A percentile compares a stretch with the other conserved stretches of the same genome.
phyloP scores from a whole-genome alignment of 1,139 yeast genomes.

The Candida neerlandica region DNA sequence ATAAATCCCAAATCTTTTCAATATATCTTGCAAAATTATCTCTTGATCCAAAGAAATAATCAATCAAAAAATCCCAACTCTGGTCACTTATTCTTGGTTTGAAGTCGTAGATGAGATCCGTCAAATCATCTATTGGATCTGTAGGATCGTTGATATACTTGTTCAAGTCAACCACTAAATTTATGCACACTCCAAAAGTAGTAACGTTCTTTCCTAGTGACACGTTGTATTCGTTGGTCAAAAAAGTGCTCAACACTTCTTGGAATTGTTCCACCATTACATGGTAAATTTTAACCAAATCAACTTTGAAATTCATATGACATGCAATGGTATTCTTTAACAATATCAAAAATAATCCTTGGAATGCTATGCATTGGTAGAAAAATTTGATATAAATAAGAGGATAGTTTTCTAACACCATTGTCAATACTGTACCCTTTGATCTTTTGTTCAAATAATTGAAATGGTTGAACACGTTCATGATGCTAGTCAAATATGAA shows the following conservation, averaged over 20 bases:
- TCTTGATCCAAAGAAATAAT: conserved; percentile 32
- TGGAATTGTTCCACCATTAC: conserved; percentile 11
- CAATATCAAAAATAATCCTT: conserved; percentile 27
- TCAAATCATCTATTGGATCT: conserved; percentile 9
- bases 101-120: conserved; percentile 15
- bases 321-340: conserved; percentile 17
- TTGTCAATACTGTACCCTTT: conserved; percentile 5
- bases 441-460: conserved; percentile 21
- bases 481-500: conserved; percentile 30
- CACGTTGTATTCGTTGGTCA: conserved; percentile 6
- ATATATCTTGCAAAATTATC: conserved; percentile 30
- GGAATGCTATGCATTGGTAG: conserved; percentile 25
- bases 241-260: conserved; percentile 11
- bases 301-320: conserved; percentile 7
- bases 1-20: conserved; percentile 31
- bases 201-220: conserved; percentile 1
- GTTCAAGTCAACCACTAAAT: conserved; percentile 15
- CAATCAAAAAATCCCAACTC: conserved; percentile 22
- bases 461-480: conserved; percentile 31
- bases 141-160: conserved; percentile 8
- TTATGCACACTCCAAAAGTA: conserved; percentile 12
- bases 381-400: conserved; percentile 21
- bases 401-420: conserved; percentile 10
- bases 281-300: conserved; percentile 12
- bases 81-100: conserved; percentile 11